phyloP scores from a whole-genome alignment of 495 filamentous ascomycete genomes.

The Trichoderma gamsii region DNA sequence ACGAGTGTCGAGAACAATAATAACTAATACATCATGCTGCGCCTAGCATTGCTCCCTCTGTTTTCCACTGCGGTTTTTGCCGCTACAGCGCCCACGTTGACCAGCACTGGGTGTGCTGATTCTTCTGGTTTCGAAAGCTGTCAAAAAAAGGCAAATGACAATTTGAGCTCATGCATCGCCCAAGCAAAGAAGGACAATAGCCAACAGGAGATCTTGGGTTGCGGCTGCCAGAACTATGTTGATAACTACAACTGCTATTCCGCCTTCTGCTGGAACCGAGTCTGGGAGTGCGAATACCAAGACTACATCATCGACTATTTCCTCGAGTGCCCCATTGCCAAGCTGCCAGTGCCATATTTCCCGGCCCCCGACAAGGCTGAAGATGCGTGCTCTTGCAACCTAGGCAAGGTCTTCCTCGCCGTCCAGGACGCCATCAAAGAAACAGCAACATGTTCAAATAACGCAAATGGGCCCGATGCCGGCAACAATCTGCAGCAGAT shows the following conservation, averaged over 20 bases:
- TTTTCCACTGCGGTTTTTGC: background rate
- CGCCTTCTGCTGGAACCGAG: background rate
- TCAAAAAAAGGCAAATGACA: background rate
- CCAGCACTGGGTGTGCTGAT: conserved; percentile 7
- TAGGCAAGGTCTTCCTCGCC: background rate
- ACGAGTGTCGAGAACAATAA: background rate
- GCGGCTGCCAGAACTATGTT: conserved; percentile 8
- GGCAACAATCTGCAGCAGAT: background rate
- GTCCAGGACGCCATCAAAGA: conserved; percentile 4
- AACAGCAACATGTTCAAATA: background rate
- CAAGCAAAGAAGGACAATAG: conserved; percentile 6
- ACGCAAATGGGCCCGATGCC: background rate
- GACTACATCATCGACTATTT: conserved; percentile 4
- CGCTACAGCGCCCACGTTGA: background rate
- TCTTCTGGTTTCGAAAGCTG: background rate
- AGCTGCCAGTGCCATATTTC: conserved; percentile 7
- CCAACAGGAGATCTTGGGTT: background rate
- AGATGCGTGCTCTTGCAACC: conserved; percentile 1
- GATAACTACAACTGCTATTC: conserved; percentile 12
- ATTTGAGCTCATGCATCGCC: background rate
- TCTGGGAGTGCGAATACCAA: conserved; percentile 6
- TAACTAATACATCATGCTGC: background rate
- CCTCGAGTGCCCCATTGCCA: background rate
- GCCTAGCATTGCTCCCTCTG: background rate
- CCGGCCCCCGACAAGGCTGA: background rate